phyloP scores from a whole-genome alignment of 1,139 yeast genomes.

The Dujonia santamariae region DNA sequence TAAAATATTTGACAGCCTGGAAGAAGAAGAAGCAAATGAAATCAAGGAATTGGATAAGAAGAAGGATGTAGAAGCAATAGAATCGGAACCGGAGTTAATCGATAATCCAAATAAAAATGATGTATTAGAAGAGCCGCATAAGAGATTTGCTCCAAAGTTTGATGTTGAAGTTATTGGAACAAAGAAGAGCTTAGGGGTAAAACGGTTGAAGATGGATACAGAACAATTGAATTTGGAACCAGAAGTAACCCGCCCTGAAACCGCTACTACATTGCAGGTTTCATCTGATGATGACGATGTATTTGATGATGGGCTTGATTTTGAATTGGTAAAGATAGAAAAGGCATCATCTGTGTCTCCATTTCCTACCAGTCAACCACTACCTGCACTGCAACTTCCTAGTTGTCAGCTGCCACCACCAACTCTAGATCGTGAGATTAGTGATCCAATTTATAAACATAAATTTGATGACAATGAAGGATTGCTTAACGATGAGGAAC shows the following conservation, averaged over 20 bases:
- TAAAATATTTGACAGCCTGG: constrained; percentile 2
- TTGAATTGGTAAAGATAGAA: constrained; percentile 15
- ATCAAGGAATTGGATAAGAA: constrained; percentile 1
- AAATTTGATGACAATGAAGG: constrained; percentile 22
- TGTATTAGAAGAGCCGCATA: not conserved
- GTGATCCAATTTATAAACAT: constrained; percentile 10
- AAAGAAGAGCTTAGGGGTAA: constrained; percentile 16
- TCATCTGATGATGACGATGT: constrained; percentile 20
- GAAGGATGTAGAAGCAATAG: not conserved
- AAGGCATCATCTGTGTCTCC: constrained; percentile 4
- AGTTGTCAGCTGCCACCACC: not conserved
- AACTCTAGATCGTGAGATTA: not conserved
- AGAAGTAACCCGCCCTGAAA: no score
- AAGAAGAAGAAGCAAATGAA: constrained; percentile 1
- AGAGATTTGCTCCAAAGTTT: not conserved
- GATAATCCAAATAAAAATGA: not conserved
- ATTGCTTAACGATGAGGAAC: constrained; percentile 24
- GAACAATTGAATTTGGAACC: no score
- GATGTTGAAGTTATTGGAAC: not conserved
- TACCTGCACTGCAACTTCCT: constrained; percentile 1
- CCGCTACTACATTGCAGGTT: no score
- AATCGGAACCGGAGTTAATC: not conserved
- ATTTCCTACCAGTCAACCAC: constrained; percentile 3
- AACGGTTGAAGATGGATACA: constrained; percentile 8
- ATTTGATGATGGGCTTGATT: constrained; percentile 30